phyloP scores from a whole-genome alignment of 768 basidiomycete species.

The Clathrus columnatus region DNA sequence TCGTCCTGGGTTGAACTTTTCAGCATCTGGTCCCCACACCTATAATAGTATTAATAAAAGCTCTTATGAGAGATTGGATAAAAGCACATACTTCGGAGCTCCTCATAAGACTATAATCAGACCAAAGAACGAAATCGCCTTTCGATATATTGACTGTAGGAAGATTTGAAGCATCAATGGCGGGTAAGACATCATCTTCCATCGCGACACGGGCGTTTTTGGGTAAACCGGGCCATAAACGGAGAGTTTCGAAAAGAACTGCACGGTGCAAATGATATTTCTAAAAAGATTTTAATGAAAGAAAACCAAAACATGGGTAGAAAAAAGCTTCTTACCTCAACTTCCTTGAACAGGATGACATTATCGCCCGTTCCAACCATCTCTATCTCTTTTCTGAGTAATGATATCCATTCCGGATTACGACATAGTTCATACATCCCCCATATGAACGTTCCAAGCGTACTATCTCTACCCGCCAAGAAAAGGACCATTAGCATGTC shows the following conservation, averaged over 20 bases:
- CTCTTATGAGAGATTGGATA: no score
- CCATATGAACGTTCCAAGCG: constrained; percentile 12
- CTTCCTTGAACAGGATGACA: background rate
- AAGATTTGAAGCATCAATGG: background rate
- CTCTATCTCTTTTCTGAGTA: background rate
- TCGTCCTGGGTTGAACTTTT: background rate
- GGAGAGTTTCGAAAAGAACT: constrained; percentile 12
- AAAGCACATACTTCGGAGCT: no score
- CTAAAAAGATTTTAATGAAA: no score
- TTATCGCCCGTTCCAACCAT: no score
- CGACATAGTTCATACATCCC: constrained; percentile 12
- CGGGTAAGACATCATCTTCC: constrained; percentile 1
- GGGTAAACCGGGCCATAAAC: constrained; percentile 5
- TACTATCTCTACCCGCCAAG: constrained; percentile 15
- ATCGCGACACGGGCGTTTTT: constrained; percentile 1
- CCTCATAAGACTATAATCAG: background rate
- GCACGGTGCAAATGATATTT: constrained; percentile 13
- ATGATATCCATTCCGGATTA: constrained; percentile 12
- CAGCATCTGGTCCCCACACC: constrained; percentile 2
- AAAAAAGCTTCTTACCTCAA: background rate
- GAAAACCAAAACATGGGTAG: background rate
- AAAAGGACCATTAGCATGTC: constrained; percentile 14
- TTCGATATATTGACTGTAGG: background rate
- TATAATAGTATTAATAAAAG: background rate
- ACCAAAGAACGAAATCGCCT: constrained; percentile 1